These are phyloP conservation scores for Ophiocytium majus DNA, from an alignment of 352 stramenopile genomes.

Conservation along the genomic window DNA sequence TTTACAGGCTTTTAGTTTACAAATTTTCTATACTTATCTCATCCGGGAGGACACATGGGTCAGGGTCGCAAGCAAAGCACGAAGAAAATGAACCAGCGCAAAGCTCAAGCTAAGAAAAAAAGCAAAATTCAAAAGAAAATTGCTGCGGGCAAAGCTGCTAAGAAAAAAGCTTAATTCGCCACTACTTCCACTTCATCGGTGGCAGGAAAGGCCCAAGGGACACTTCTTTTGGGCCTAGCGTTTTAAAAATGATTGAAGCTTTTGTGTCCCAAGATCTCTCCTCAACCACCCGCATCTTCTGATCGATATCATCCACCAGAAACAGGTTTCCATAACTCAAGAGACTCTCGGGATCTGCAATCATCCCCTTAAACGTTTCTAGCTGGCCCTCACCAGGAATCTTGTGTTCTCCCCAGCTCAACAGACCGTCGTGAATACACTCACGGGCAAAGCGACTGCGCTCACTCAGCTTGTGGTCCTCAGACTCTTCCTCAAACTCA, in stretches of 20 bases:
- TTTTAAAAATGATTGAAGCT: not conserved
- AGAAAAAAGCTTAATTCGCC: not conserved
- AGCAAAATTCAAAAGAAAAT: conserved; percentile 4
- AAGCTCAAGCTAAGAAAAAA: conserved; percentile 16
- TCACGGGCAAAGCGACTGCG: not conserved
- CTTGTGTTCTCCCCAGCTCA: not conserved
- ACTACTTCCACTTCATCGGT: not conserved
- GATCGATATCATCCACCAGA: conserved; percentile 1
- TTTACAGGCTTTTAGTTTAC: too few relatives aligned
- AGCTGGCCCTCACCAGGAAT: not conserved
- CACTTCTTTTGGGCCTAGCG: conserved; percentile 12
- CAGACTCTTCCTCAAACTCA: not conserved
- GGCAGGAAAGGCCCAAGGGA: conserved; percentile 12
- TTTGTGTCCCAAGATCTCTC: not conserved
- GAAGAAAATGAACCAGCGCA: not conserved
- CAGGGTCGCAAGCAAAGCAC: too few relatives aligned
- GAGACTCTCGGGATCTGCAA: not conserved
- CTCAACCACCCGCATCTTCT: not conserved
- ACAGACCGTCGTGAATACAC: not conserved
- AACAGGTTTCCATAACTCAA: not conserved
- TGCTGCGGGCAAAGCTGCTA: conserved; percentile 6
- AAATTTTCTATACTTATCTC: too few relatives aligned
- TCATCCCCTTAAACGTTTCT: not conserved
- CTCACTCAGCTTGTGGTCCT: not conserved
- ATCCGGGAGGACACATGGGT: too few relatives aligned